Evolutionary conservation across 495 filamentous ascomycete species (phyloP).

Genomic region (Neurospora cerealis): DNA sequence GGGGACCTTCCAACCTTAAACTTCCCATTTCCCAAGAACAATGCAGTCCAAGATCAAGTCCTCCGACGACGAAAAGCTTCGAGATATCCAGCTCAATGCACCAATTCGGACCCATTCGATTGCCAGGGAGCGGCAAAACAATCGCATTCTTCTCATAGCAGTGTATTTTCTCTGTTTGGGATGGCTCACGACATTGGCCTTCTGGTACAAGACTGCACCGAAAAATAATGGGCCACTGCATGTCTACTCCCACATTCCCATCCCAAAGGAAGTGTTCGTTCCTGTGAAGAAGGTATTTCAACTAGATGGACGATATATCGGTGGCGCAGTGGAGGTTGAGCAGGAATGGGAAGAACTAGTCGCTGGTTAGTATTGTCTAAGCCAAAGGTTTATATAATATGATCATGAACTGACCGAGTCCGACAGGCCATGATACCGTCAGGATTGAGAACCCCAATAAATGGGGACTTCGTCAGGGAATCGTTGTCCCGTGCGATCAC

Average conservation of each 20-base stretch:
- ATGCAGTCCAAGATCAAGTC: neutral
- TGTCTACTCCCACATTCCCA: neutral
- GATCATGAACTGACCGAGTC: neutral
- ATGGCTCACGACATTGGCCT: neutral
- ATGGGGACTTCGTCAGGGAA: neutral
- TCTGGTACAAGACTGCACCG: neutral
- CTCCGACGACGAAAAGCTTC: neutral
- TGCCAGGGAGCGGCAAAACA: neutral
- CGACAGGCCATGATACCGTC: neutral
- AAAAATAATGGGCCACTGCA: neutral
- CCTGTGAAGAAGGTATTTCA: slow-evolving; percentile 5
- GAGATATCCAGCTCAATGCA: neutral
- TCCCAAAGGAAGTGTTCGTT: neutral
- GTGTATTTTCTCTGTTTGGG: neutral
- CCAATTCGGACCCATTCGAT: neutral
- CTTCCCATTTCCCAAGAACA: neutral
- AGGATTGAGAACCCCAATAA: slow-evolving; percentile 1
- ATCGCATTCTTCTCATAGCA: neutral
- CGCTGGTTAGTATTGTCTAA: neutral
- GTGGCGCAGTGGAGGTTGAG: neutral
- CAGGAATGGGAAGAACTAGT: neutral
- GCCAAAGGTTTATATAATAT: neutral
- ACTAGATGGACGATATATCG: slow-evolving; percentile 3
- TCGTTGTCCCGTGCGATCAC: neutral
- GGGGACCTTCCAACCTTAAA: too few relatives aligned